These are phyloP conservation scores for Populus trichocarpa DNA, from an alignment of 441 rosid genomes.

Conservation along the genomic window DNA sequence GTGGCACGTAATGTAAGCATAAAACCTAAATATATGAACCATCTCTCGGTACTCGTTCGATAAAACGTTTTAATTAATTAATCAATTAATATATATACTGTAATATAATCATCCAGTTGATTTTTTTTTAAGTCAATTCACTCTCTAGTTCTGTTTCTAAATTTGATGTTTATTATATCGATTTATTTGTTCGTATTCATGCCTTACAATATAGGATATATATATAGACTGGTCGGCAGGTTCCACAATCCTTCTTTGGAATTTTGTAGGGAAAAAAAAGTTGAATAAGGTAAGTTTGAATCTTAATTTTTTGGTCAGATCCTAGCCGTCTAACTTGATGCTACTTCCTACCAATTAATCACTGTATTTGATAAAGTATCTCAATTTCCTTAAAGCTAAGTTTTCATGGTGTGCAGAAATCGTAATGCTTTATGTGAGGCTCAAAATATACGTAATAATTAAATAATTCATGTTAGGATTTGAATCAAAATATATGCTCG, in stretches of 20 bases:
- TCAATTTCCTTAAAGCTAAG: not conserved
- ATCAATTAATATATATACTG: too few species aligned
- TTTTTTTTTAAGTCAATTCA: not conserved
- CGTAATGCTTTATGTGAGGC: not conserved
- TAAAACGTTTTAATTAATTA: too few species aligned
- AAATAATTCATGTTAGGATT: not conserved
- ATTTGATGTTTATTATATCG: not conserved
- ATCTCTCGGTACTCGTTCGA: not conserved
- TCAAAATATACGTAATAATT: not conserved
- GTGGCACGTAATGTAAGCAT: not conserved
- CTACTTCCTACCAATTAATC: not conserved
- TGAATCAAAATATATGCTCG: not conserved
- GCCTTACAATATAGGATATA: not conserved
- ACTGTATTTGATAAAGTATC: not conserved
- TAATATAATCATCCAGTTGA: too few species aligned
- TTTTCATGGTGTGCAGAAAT: not conserved
- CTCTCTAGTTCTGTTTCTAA: not conserved
- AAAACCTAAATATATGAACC: not conserved
- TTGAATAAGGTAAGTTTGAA: too few species aligned
- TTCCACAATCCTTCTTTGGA: not conserved
- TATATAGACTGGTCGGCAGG: not conserved
- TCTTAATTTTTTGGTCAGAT: too few species aligned
- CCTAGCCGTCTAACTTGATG: too few species aligned
- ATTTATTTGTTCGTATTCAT: not conserved
- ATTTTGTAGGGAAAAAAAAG: not conserved